These are phyloP conservation scores for Rosa hybrid DNA, from an alignment of 331 rosid species.

Conservation along the genomic window DNA sequence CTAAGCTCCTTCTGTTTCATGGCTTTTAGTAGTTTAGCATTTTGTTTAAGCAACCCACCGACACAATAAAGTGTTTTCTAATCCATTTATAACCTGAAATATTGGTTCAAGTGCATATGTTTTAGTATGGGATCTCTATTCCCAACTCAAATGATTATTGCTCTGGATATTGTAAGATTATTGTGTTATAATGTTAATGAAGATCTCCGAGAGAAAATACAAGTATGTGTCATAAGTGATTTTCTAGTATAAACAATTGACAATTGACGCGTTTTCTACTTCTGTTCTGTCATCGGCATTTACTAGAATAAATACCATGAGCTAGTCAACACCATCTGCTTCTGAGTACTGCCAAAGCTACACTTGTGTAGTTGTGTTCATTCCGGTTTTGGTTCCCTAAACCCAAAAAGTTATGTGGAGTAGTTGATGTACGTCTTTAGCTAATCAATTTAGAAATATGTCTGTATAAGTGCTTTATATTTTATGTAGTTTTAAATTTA, in stretches of 20 bases:
- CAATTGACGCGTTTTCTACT: neutral
- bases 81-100: neutral
- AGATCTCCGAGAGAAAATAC: neutral
- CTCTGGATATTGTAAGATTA: neutral
- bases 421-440: too few relatives aligned
- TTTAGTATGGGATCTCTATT: neutral
- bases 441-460: too few relatives aligned
- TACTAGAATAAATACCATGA: neutral
- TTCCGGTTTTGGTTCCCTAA: neutral
- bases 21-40: neutral
- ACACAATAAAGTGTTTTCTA: neutral
- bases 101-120: neutral
- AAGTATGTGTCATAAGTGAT: neutral
- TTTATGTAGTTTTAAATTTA: too few relatives aligned
- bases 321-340: neutral
- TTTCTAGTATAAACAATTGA: neutral
- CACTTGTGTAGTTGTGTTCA: neutral
- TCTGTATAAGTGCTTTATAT: too few relatives aligned
- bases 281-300: neutral
- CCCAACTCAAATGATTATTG: neutral
- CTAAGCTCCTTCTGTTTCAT: neutral
- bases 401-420: too few relatives aligned
- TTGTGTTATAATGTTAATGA: neutral
- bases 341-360: neutral
- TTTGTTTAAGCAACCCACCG: slow-evolving; percentile 10